Base-by-base conservation (phyloP, 495 filamentous ascomycete genomes). In the Xylaria sp. region DNA sequence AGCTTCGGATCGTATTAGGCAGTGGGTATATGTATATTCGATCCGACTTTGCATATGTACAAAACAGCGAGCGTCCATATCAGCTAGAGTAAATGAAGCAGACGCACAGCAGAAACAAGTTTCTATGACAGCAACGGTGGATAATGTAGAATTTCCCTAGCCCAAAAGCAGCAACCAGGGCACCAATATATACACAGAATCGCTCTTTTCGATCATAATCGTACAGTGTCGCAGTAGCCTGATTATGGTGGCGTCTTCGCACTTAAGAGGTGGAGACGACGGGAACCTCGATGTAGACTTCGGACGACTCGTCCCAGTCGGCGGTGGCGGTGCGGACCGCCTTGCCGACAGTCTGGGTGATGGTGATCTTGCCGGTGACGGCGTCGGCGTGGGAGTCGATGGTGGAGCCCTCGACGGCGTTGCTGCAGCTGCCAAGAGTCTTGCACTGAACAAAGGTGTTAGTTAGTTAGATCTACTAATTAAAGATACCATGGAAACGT, bases 101-200 rank as follows among this genome's bases (percentile, higher is more conserved):
- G 44, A 41, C 17, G 46, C 62, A 53, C 46, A 66, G 62, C 52
- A 66, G 29, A 24, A 35, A 64, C 40, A 33, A n/a, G 5, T 15
- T 48, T 64, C 43, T 64, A 46, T 46, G 61, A 48, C 61, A 46
- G 26, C 41, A 26, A 33, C 17, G 61, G 29, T 64, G 33, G 4
- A 29, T 12, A 44, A 48, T 37, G 19, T 43, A 26, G 1, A 24
- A 8, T 26, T 29, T 31, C 43, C 40, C 37, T n/a, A 48, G 61
- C 61, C 61, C 61, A 33, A 64, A 64, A 31, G 40, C 3, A 43
- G 26, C 14, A 48, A 64, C 62, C 31, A 66, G 44, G 62, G 44
- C 44, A 66, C 62, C 62, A 66, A 66, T 66, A 52, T 66, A 52
- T 66, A 66, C 62, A 66, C 46, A 66, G 62, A 66, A 66, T 37